A percentile compares a stretch with the other conserved stretches of the same genome.
phyloP scores from a whole-genome alignment of 495 filamentous ascomycete genomes.

The Neurospora discreta region DNA sequence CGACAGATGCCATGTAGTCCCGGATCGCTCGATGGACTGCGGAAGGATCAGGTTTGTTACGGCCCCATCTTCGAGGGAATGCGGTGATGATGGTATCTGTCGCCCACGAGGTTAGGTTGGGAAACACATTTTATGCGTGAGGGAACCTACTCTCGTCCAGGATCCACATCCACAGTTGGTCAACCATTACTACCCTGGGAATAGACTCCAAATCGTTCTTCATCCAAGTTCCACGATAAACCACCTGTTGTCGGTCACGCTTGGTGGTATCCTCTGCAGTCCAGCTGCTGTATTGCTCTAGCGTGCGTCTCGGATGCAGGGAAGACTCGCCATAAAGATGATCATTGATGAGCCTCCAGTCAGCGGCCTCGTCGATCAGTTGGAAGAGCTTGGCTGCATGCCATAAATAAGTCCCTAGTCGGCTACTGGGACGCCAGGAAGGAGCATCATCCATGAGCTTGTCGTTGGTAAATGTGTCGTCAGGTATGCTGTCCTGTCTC shows the following conservation, averaged over 20 bases:
- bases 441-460: slow-evolving; percentile 3
- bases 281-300: slow-evolving; percentile 16
- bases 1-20: slow-evolving; percentile 27
- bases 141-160: slow-evolving; percentile 33
- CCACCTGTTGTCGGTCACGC: slow-evolving; percentile 13
- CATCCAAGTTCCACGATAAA: slow-evolving; percentile 11
- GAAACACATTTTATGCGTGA: neutral
- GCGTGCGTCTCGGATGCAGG: slow-evolving; percentile 8
- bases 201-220: slow-evolving; percentile 21
- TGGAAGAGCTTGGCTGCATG: slow-evolving; percentile 15
- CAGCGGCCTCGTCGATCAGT: slow-evolving; percentile 19
- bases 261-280: slow-evolving; percentile 11
- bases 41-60: slow-evolving; percentile 56
- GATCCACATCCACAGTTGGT: slow-evolving; percentile 67
- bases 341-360: slow-evolving; percentile 15
- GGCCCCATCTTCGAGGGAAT: slow-evolving; percentile 57
- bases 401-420: slow-evolving; percentile 15
- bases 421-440: slow-evolving; percentile 13
- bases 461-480: neutral
- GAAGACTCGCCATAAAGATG: slow-evolving; percentile 13
- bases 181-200: slow-evolving; percentile 64
- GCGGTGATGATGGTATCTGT: slow-evolving; percentile 51
- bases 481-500: neutral
- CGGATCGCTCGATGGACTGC: slow-evolving; percentile 46
- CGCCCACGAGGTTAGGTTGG: neutral